These are phyloP conservation scores for Umbilicus rupestris DNA, from an alignment of 164 flowering plant species.

Conservation along the genomic window DNA sequence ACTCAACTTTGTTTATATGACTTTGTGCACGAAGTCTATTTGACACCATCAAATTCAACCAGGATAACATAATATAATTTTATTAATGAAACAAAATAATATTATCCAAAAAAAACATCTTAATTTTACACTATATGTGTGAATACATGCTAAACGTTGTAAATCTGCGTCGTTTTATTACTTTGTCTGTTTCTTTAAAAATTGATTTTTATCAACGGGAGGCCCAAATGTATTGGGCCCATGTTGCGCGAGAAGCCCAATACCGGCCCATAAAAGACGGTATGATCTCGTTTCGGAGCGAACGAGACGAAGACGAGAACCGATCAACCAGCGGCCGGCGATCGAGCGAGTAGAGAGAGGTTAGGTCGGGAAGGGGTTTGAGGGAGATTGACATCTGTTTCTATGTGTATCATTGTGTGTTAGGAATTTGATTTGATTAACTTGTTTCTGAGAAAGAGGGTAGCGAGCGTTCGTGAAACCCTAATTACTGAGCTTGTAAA, in stretches of 20 bases:
- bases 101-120: too few species aligned
- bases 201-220: too few species aligned
- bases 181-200: too few species aligned
- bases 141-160: too few species aligned
- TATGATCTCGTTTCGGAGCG: background rate
- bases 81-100: too few species aligned
- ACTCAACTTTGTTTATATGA: too few species aligned
- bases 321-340: background rate
- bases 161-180: too few species aligned
- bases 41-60: too few species aligned
- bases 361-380: background rate
- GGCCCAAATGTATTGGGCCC: too few species aligned
- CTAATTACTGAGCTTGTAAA: constrained; percentile 1
- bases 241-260: background rate
- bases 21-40: too few species aligned
- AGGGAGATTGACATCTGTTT: background rate
- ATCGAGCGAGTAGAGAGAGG: background rate
- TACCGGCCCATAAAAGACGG: background rate
- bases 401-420: background rate
- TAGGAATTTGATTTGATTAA: background rate
- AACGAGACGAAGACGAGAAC: background rate
- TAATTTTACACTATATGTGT: too few species aligned
- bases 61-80: too few species aligned
- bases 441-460: constrained; percentile 13
- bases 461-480: constrained; percentile 22